Evolutionary conservation across 306 rosid species (phyloP), one percentile per base, ranked within the genome.

Genomic region (Cicer cuneatum): DNA sequence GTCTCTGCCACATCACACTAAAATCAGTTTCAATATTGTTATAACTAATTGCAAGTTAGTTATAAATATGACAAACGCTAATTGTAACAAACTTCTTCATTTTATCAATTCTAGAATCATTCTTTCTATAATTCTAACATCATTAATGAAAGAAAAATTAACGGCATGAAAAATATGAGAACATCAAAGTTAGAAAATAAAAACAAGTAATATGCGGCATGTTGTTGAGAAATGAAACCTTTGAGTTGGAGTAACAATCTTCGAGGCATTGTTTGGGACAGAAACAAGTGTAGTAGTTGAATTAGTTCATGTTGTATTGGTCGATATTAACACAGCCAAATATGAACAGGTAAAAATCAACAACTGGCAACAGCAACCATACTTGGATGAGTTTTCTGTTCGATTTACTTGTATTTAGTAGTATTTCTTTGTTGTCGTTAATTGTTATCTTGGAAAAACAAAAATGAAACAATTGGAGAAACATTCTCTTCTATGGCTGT

Each of bases 221-320:
- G 35, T 29, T 29, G 35, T 29, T 29, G 35, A 29, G 35, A 29
- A 29, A 40, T 11, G 37, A 38, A 77, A 90, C 92, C 92, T 86
- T 81, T 57, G 24, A 81, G 84, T 86, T 80, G 65, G 18, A 90
- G 84, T 71, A 59, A 13, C 67, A 59, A 10, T 46, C 49, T 86
- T 52, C 88, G 82, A 80, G 88, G 40, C 91, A 90, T 88, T 77
- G 24, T 70, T 42, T 37, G 61, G 40, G 56, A 60, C 8, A 60
- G 35, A 51, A 71, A 73, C 29, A 72, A 68, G 74, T 58, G 38
- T 73, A 68, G 15, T 16, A 49, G 49, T 71, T 63, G 48, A 54
- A 56, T 29, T 29, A 29, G 35, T 29, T 29, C 35, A 29, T 29
- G 35, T 29, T 29, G 67, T 73, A 21, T 67, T 61, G 42, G 66